Evolutionary conservation across 140 eudicot genomes (phyloP).

Genomic region (Ambrosia hybrid): DNA sequence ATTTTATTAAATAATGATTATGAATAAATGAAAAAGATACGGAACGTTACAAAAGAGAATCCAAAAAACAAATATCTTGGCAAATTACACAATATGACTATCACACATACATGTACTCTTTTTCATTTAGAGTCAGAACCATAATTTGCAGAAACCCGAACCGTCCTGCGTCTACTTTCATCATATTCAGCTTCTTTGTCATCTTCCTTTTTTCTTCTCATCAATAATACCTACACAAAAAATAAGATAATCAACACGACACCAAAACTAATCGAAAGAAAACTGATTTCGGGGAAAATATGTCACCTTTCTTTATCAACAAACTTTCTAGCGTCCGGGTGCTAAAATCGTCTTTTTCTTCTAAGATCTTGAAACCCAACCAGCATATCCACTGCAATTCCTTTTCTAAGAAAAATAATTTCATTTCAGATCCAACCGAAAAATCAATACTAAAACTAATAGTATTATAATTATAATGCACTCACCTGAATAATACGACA

Average conservation of each 20-base stretch:
- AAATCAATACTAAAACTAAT: background rate
- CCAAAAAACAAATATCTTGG: background rate
- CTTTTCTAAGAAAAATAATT: conserved; percentile 48
- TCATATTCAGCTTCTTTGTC: conserved; percentile 63
- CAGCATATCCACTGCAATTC: conserved; percentile 76
- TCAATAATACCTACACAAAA: conserved; percentile 57
- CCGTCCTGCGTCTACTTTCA: conserved; percentile 67
- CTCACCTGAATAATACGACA: conserved; percentile 83
- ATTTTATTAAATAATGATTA: too few relatives aligned
- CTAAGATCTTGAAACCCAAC: conserved; percentile 92
- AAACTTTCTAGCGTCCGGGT: conserved; percentile 63
- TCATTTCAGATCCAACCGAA: background rate
- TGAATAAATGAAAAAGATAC: too few relatives aligned
- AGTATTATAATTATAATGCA: background rate
- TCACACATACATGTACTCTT: conserved; percentile 4
- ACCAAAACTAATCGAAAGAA: background rate
- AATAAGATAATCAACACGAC: background rate
- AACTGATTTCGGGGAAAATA: background rate
- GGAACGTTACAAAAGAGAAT: too few relatives aligned
- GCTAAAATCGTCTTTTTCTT: conserved; percentile 84
- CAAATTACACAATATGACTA: conserved; percentile 18
- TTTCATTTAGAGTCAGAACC: conserved; percentile 88
- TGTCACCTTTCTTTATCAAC: conserved; percentile 72
- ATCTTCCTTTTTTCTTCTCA: conserved; percentile 61
- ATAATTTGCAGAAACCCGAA: conserved; percentile 57